Conservation (phyloP, 805 yeast genomes). For the Maudiozyma bulderi region DNA sequence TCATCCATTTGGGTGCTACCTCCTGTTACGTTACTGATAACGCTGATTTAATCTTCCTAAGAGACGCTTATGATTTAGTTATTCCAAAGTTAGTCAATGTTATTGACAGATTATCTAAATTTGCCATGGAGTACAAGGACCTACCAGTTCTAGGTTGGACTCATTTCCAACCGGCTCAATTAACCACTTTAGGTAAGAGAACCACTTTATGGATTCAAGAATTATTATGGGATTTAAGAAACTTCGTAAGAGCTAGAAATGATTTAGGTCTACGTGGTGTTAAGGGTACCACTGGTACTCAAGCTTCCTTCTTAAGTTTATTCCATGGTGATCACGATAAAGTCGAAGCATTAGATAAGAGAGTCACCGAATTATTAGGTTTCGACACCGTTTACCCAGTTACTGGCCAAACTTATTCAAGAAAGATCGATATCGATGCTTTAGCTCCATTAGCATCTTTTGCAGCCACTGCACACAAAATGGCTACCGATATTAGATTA, state of each 20-base stretch:
- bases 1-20: constrained; percentile 96
- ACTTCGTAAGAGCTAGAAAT: constrained; percentile 89
- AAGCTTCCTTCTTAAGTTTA: constrained; percentile 87
- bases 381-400: constrained; percentile 93
- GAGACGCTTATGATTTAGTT: constrained; percentile 89
- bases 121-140: constrained; percentile 88
- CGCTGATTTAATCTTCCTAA: constrained; percentile 90
- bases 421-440: constrained; percentile 94
- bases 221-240: constrained; percentile 93
- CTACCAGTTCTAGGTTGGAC: constrained; percentile 98
- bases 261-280: constrained; percentile 96
- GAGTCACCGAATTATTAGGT: constrained; percentile 87
- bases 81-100: constrained; percentile 95
- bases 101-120: constrained; percentile 77
- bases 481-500: constrained; percentile 93
- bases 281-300: constrained; percentile 98
- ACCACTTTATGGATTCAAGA: constrained; percentile 97
- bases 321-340: constrained; percentile 96
- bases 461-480: constrained; percentile 94
- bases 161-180: constrained; percentile 98
- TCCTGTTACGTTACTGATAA: constrained; percentile 97
- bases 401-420: constrained; percentile 98
- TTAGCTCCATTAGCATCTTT: constrained; percentile 86
- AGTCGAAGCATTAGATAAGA: constrained; percentile 85
- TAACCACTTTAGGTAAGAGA: constrained; percentile 97